Percentiles rank a stretch among this genome's conserved stretches.
These are phyloP conservation scores for Fusarium illudens DNA, from an alignment of 2,329 filamentous ascomycete genomes.

Conservation along the genomic window DNA sequence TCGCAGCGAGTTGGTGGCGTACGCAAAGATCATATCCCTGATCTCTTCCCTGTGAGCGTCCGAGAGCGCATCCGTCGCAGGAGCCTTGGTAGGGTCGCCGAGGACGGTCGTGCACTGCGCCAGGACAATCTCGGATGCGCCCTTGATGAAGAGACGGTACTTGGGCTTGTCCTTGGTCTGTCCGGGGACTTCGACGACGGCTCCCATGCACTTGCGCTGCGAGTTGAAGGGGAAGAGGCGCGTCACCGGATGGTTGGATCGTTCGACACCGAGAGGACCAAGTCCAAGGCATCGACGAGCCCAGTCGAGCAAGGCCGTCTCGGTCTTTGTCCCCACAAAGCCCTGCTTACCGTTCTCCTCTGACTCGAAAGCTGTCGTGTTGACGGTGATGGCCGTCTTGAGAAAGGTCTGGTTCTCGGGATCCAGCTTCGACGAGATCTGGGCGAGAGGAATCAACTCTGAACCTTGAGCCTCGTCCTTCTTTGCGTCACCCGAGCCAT, in stretches of 20 bases:
- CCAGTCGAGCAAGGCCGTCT: slow-evolving; percentile 62
- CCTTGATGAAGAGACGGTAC: slow-evolving; percentile 63
- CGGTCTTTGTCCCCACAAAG: slow-evolving; percentile 65
- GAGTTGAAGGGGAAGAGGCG: slow-evolving; percentile 65
- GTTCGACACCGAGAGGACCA: slow-evolving; percentile 54
- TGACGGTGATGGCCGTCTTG: slow-evolving; percentile 56
- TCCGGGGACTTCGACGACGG: slow-evolving; percentile 57
- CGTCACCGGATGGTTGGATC: slow-evolving; percentile 55
- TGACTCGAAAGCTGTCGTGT: slow-evolving; percentile 65
- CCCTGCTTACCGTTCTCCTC: slow-evolving; percentile 52
- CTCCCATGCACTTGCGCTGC: slow-evolving; percentile 63
- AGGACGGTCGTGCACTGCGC: slow-evolving; percentile 59
- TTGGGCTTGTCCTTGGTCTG: slow-evolving; percentile 37
- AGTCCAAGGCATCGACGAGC: slow-evolving; percentile 60
- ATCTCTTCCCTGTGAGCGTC: slow-evolving; percentile 61
- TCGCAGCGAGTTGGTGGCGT: slow-evolving; percentile 71
- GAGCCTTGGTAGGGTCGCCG: slow-evolving; percentile 57
- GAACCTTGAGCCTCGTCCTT: neutral
- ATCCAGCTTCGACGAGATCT: slow-evolving; percentile 21
- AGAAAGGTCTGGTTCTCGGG: slow-evolving; percentile 26
- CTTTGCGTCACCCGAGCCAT: slow-evolving; percentile 23
- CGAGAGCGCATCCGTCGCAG: slow-evolving; percentile 18
- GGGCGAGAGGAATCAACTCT: slow-evolving; percentile 1
- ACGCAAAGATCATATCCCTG: slow-evolving; percentile 62
- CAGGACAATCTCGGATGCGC: slow-evolving; percentile 64